Evolutionary conservation across 1,139 yeast genomes (phyloP).

Genomic region (Kodamaea ohmeri): DNA sequence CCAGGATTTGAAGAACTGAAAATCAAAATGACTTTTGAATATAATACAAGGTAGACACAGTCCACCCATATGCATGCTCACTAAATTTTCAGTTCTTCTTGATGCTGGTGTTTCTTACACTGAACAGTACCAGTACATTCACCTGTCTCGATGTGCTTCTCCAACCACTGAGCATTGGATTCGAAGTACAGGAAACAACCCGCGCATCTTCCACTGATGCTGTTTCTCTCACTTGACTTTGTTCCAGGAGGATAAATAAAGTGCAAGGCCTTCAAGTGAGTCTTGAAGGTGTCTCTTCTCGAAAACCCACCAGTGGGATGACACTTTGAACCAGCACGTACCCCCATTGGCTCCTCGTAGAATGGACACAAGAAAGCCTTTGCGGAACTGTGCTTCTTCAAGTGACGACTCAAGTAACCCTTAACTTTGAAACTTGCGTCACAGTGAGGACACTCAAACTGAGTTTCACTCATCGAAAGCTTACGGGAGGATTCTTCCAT

Average conservation of each 20-base stretch:
- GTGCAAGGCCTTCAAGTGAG: constrained; percentile 57
- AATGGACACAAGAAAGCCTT: constrained; percentile 59
- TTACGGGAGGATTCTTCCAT: constrained; percentile 7
- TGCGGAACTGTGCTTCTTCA: constrained; percentile 48
- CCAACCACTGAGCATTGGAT: constrained; percentile 50
- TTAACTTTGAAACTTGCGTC: constrained; percentile 51
- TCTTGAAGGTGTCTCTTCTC: constrained; percentile 56
- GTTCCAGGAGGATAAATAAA: constrained; percentile 61
- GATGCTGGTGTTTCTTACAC: constrained; percentile 8
- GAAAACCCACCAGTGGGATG: constrained; percentile 62
- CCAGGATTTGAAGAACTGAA: constrained; percentile 7
- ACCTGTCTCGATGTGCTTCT: constrained; percentile 46
- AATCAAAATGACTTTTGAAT: constrained; percentile 2
- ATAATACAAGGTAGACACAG: constrained; percentile 3
- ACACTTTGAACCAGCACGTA: constrained; percentile 41
- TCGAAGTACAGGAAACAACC: constrained; percentile 53
- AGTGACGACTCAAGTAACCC: constrained; percentile 55
- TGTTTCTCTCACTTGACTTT: constrained; percentile 42
- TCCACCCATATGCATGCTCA: constrained; percentile 3
- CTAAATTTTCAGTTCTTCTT: constrained; percentile 1
- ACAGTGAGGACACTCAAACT: constrained; percentile 44
- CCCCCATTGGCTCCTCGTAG: constrained; percentile 33
- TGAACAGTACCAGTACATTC: constrained; percentile 43
- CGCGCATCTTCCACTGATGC: constrained; percentile 52
- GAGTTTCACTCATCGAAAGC: constrained; percentile 4